These are phyloP conservation scores for Aspergillus udagawae DNA, from an alignment of 2,329 filamentous ascomycete genomes.

Conservation along the genomic window DNA sequence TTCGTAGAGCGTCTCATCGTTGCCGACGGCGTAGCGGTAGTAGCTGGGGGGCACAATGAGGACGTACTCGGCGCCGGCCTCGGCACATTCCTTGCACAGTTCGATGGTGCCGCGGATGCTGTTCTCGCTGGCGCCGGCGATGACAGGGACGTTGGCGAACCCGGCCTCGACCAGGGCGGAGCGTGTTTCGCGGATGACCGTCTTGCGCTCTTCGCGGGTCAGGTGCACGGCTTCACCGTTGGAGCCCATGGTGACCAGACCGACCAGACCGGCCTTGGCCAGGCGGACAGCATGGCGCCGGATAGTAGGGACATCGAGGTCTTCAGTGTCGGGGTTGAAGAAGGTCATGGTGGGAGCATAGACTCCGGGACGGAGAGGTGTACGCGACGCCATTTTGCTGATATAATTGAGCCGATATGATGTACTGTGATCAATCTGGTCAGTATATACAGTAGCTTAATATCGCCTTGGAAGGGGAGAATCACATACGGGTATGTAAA, in stretches of 20 bases:
- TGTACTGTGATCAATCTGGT: background rate
- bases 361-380: slow-evolving; percentile 73
- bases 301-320: slow-evolving; percentile 74
- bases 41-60: slow-evolving; percentile 78
- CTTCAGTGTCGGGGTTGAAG: slow-evolving; percentile 78
- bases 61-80: slow-evolving; percentile 73
- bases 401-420: background rate
- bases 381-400: slow-evolving; percentile 33
- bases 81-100: slow-evolving; percentile 62
- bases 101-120: slow-evolving; percentile 77
- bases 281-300: slow-evolving; percentile 77
- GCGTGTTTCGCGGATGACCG: slow-evolving; percentile 71
- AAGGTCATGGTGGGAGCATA: slow-evolving; percentile 91
- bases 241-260: slow-evolving; percentile 82
- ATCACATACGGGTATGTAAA: background rate
- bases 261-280: slow-evolving; percentile 71
- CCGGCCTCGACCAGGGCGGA: slow-evolving; percentile 79
- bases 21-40: slow-evolving; percentile 68
- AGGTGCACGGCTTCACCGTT: slow-evolving; percentile 88
- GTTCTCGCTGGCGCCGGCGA: slow-evolving; percentile 77
- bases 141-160: slow-evolving; percentile 70
- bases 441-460: background rate
- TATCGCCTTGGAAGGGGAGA: background rate
- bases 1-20: slow-evolving; percentile 67
- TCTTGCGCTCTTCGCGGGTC: slow-evolving; percentile 69